phyloP scores from a whole-genome alignment of 2,329 filamentous ascomycete species.

The Pestalotiopsis sp. region DNA sequence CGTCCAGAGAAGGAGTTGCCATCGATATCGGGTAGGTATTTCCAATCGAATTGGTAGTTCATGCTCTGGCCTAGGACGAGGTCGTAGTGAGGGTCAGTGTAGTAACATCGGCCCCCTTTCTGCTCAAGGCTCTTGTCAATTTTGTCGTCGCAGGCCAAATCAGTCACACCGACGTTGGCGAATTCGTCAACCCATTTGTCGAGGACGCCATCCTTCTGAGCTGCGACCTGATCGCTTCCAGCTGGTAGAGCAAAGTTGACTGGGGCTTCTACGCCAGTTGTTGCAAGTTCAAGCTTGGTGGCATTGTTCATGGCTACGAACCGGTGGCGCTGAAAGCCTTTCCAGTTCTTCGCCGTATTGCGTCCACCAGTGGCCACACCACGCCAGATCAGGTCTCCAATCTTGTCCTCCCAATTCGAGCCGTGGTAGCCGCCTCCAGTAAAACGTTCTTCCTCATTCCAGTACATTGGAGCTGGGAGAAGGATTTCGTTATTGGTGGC shows the following conservation, averaged over 20 bases:
- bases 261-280: constrained; percentile 41
- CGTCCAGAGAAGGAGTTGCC: constrained; percentile 72
- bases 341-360: constrained; percentile 66
- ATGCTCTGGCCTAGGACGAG: constrained; percentile 42
- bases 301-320: constrained; percentile 74
- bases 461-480: constrained; percentile 71
- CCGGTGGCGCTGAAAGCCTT: constrained; percentile 73
- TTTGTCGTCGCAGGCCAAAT: constrained; percentile 50
- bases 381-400: constrained; percentile 59
- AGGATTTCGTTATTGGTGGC: constrained; percentile 71
- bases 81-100: constrained; percentile 49
- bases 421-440: constrained; percentile 57
- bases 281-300: constrained; percentile 54
- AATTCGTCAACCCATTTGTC: constrained; percentile 51
- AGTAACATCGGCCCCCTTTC: constrained; percentile 43
- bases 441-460: constrained; percentile 64
- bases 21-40: constrained; percentile 77
- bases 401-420: constrained; percentile 59
- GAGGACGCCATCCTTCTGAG: constrained; percentile 45
- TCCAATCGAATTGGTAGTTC: constrained; percentile 59
- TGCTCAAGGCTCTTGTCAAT: constrained; percentile 30
- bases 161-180: constrained; percentile 54
- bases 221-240: constrained; percentile 47
- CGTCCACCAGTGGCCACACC: constrained; percentile 67
- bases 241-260: constrained; percentile 58